phyloP scores from a whole-genome alignment of 2,329 filamentous ascomycete species.

The Monosporascus sp. region DNA sequence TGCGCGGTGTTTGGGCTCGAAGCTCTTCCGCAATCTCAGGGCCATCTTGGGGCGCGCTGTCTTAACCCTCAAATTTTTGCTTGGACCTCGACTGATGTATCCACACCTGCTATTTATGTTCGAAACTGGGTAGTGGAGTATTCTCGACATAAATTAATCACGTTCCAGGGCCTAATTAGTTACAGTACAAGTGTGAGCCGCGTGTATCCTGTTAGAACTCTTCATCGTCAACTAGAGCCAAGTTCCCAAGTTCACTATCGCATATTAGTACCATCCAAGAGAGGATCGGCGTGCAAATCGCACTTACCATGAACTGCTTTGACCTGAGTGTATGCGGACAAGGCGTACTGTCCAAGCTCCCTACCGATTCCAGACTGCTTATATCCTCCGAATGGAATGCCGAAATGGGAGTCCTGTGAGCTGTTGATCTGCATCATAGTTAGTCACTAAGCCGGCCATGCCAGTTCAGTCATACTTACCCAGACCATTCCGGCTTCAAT shows the following conservation, averaged over 20 bases:
- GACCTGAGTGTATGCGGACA: not conserved
- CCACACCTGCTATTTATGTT: no score
- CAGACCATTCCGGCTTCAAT: constrained; percentile 57
- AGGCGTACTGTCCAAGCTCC: constrained; percentile 29
- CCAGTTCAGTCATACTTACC: not conserved
- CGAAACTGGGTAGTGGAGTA: no score
- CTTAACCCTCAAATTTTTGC: no score
- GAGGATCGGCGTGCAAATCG: not conserved
- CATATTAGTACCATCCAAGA: not conserved
- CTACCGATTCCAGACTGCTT: constrained; percentile 44
- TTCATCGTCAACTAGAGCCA: not conserved
- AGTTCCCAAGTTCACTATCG: not conserved
- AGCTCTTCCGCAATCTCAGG: no score
- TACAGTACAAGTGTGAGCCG: no score
- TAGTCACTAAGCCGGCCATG: not conserved
- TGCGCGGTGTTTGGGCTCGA: no score
- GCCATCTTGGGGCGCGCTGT: no score
- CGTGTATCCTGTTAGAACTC: no score
- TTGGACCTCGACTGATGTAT: no score
- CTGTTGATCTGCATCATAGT: constrained; percentile 36
- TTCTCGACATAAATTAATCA: no score
- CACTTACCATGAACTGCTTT: constrained; percentile 1
- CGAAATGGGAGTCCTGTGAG: constrained; percentile 38
- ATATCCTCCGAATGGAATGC: constrained; percentile 41
- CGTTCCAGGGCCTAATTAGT: no score